A percentile compares a stretch with the other conserved stretches of the same genome.
These are phyloP conservation scores for Diaporthe citri DNA, from an alignment of 2,329 filamentous ascomycete species.

Conservation along the genomic window DNA sequence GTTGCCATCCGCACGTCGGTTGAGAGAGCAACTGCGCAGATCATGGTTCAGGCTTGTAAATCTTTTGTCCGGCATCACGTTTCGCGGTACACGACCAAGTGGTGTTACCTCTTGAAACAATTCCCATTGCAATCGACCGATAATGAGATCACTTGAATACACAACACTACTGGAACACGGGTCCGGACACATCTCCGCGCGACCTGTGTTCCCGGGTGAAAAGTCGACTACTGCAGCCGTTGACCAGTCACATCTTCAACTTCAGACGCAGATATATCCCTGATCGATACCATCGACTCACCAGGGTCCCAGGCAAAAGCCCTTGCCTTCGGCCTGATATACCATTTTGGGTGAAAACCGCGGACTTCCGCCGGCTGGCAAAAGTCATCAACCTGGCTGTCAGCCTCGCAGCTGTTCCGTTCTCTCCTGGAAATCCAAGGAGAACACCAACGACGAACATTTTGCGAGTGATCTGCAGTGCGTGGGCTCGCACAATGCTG, in stretches of 20 bases:
- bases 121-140: constrained; percentile 6
- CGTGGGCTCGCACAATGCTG: neutral
- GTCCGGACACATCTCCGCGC: neutral
- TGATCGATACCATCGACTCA: neutral
- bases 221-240: neutral
- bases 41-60: constrained; percentile 7
- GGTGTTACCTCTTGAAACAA: constrained; percentile 30
- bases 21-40: neutral
- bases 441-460: neutral
- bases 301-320: neutral
- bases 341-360: constrained; percentile 11
- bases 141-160: constrained; percentile 8
- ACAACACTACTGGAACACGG: constrained; percentile 6
- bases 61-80: neutral
- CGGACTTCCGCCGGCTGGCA: constrained; percentile 6
- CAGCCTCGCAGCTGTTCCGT: neutral
- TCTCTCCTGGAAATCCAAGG: neutral
- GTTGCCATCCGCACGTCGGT: neutral
- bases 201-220: neutral
- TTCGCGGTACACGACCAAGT: constrained; percentile 4
- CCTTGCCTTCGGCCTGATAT: neutral
- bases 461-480: neutral
- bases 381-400: neutral
- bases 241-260: constrained; percentile 15
- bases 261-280: neutral